Base-by-base conservation (phyloP, 2,329 filamentous ascomycete genomes). In the Colletotrichum costaricense region DNA sequence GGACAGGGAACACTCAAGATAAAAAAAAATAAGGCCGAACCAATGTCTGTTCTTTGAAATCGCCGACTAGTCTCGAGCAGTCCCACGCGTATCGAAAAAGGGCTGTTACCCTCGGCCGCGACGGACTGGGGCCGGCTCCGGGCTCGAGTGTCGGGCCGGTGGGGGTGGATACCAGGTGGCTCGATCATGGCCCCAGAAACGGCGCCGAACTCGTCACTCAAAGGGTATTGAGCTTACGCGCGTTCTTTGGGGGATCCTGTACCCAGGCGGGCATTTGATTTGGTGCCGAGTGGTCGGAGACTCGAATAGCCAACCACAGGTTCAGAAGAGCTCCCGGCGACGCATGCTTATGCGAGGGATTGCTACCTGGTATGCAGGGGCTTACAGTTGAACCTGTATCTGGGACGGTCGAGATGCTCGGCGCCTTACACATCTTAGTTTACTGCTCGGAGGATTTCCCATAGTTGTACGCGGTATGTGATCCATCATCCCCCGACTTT, bases 101-200 rank as follows among this genome's bases (percentile, higher is more conserved):
- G 38, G 11, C 16, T 24, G 19, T 22, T 63, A 19, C 55, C 70
- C 42, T 49, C 42, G 42, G 60, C 59, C 55, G 55, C 70, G 67
- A 38, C 55, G 54, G 28, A 59, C 19, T 52, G 54, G 38, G 22
- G 22, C 33, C 46, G 67, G 67, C 59, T 35, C 56, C 70, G 66
- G 55, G 24, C 35, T 38, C n/a, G 8, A 9, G 14, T 42, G 24
- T 33, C 67, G 70, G 70, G 60, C 62, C 42, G 56, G 67, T 73
- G 70, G 70, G 70, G 60, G 70, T 57, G 67, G 70, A 2, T 11
- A 14, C 46, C 12, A 24, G 19, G 33, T 73, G 70, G 66, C 70
- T 70, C 55, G 70, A 64, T 73, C 30, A 42, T 69, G 66, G 60
- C 22, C 49, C 66, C 60, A 70, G 59, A 65, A 49, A 38, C 69